phyloP scores from a whole-genome alignment of 192 early-diverging fungal species.

The Podila clonocystis region DNA sequence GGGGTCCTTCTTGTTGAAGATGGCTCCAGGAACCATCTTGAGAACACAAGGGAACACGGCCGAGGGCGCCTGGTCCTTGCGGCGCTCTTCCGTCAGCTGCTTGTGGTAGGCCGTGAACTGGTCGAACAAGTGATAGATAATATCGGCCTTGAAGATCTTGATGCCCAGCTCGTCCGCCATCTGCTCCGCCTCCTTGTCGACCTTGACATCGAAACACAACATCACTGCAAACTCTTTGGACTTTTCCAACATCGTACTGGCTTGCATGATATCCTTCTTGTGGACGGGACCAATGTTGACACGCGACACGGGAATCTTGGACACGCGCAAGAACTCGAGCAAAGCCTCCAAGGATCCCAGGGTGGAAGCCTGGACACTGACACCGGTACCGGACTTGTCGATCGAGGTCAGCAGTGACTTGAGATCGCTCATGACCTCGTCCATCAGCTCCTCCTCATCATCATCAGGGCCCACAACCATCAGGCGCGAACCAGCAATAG shows the following conservation, averaged over 20 bases:
- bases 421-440: constrained; percentile 95
- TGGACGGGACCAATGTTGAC: constrained; percentile 98
- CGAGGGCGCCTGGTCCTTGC: constrained; percentile 84
- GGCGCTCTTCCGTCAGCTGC: constrained; percentile 84
- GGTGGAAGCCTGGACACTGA: constrained; percentile 98
- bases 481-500: constrained; percentile 96
- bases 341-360: constrained; percentile 98
- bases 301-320: constrained; percentile 95
- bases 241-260: constrained; percentile 92
- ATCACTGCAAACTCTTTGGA: constrained; percentile 85
- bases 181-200: constrained; percentile 90
- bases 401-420: constrained; percentile 77
- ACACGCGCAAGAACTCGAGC: constrained; percentile 87
- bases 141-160: constrained; percentile 95
- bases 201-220: constrained; percentile 92
- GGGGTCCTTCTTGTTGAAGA: constrained; percentile 96
- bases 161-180: constrained; percentile 92
- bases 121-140: constrained; percentile 99
- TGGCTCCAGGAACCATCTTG: constrained; percentile 85
- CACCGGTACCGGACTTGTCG: constrained; percentile 89
- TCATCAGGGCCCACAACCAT: constrained; percentile 94
- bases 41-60: constrained; percentile 98
- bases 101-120: constrained; percentile 84
- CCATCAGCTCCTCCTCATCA: constrained; percentile 94
- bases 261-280: constrained; percentile 95